Evolutionary conservation across 169 alveolate species (phyloP).

Genomic region (Plasmodium sp.): DNA sequence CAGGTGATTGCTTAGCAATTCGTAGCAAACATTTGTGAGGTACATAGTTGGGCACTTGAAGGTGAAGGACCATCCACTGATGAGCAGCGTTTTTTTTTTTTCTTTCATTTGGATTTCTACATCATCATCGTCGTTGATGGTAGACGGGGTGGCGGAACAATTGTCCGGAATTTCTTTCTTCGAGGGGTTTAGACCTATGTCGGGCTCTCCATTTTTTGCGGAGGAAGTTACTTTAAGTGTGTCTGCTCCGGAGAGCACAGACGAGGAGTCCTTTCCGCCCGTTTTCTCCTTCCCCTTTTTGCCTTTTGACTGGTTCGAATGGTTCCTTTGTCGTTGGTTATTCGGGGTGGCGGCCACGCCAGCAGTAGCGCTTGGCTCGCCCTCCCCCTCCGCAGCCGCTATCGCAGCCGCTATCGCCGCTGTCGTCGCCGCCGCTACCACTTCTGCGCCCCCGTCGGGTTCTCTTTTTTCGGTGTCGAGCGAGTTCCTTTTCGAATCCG

Average conservation of each 20-base stretch:
- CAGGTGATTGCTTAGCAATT: conserved; percentile 50
- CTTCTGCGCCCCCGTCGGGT: background rate
- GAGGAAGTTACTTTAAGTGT: background rate
- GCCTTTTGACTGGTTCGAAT: background rate
- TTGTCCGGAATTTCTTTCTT: background rate
- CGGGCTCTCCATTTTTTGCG: background rate
- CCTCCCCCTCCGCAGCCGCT: background rate
- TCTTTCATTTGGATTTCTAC: conserved; percentile 72
- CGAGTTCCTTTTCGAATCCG: background rate
- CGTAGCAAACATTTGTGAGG: conserved; percentile 56
- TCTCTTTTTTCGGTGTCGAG: background rate
- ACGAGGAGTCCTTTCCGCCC: background rate
- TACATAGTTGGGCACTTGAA: conserved; percentile 33
- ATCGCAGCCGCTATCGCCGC: no score
- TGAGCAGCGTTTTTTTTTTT: conserved; percentile 41
- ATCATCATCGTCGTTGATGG: conserved; percentile 4
- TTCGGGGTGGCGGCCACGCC: background rate
- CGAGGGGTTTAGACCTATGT: background rate
- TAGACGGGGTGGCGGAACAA: background rate
- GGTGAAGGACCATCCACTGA: conserved; percentile 71
- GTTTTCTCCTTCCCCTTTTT: background rate
- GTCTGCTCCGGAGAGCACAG: background rate
- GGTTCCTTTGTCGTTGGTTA: background rate
- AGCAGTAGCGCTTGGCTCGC: background rate
- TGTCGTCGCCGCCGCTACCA: background rate